These are phyloP conservation scores for Trichosporon sp. DNA, from an alignment of 1,284 basidiomycete genomes.

Conservation along the genomic window DNA sequence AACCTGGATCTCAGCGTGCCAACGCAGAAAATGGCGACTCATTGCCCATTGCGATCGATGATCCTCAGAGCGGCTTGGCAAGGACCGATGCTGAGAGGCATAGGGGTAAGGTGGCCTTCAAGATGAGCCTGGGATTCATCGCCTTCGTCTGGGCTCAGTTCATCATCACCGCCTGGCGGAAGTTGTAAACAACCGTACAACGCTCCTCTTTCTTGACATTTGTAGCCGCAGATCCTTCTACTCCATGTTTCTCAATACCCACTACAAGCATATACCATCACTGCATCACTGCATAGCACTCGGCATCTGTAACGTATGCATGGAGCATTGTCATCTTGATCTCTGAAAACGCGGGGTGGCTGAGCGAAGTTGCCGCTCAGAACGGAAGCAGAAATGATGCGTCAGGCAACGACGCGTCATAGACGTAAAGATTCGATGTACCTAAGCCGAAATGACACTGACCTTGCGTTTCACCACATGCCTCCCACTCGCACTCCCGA, in stretches of 20 bases:
- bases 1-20: not conserved
- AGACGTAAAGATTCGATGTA: not conserved
- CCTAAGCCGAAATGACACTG: not conserved
- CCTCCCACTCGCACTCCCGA: constrained; percentile 1
- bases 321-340: not conserved
- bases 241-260: not conserved
- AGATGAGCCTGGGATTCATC: constrained; percentile 50
- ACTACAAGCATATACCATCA: not conserved
- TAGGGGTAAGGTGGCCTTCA: constrained; percentile 21
- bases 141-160: constrained; percentile 62
- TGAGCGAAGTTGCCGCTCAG: not conserved
- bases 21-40: not conserved
- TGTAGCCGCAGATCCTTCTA: not conserved
- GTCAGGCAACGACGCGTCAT: constrained; percentile 1
- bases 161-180: constrained; percentile 53
- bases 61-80: constrained; percentile 18
- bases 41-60: constrained; percentile 3
- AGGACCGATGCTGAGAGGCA: constrained; percentile 16
- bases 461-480: not conserved
- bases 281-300: not conserved
- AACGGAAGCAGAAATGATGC: not conserved
- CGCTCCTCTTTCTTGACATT: not conserved
- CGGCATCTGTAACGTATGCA: not conserved
- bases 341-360: not conserved
- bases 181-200: constrained; percentile 10